Evolutionary conservation across 2,329 filamentous ascomycete genomes (phyloP), one percentile per base, ranked within the genome.

Genomic region (Trichoderma sp.): DNA sequence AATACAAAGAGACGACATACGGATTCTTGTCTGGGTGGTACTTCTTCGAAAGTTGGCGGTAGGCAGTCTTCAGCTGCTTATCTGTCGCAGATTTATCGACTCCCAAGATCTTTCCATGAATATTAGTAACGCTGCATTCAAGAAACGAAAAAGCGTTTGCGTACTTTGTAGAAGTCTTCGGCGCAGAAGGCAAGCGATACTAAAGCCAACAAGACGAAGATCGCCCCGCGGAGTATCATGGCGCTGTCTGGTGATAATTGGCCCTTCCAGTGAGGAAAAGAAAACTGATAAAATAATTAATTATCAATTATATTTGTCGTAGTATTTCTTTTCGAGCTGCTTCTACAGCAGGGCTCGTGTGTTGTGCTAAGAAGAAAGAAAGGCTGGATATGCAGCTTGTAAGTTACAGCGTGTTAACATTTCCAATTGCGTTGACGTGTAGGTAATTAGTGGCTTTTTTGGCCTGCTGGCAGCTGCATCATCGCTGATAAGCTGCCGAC

Each of bases 1-100:
- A 10, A 13, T 24, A 27, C 11, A 27, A 1, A 14, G 55, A 14
- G 59, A 57, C 62, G 56, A 83, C 91, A 76, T 87, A 96, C 91
- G 95, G 94, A 76, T 98, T 98, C 87, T 99, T 99, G 81, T 99
- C 96, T 4, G 96, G 96, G 78, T 99, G 96, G 80, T 88, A 97
- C 79, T 96, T 97, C 81, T 98, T 98, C 83, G 92, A 96, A 13
- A 99, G 85, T 70, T 89, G 90, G 70, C 94, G 89, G 81, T 99
- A 99, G 27, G 96, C 94, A 57, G 92, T 92, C 81, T 99, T 99
- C 78, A 99, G 91, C 76, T 98, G 91, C 76, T 90, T 90, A 66
- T 97, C 94, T 58, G 88, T 90, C 19, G 95, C 95, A 70, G 90
- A 85, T 76, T 89, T 93, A 76, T 91, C 87, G 72, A 99, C 82